Evolutionary conservation across 2,329 filamentous ascomycete species (phyloP).

Genomic region (Truncatella angustata): DNA sequence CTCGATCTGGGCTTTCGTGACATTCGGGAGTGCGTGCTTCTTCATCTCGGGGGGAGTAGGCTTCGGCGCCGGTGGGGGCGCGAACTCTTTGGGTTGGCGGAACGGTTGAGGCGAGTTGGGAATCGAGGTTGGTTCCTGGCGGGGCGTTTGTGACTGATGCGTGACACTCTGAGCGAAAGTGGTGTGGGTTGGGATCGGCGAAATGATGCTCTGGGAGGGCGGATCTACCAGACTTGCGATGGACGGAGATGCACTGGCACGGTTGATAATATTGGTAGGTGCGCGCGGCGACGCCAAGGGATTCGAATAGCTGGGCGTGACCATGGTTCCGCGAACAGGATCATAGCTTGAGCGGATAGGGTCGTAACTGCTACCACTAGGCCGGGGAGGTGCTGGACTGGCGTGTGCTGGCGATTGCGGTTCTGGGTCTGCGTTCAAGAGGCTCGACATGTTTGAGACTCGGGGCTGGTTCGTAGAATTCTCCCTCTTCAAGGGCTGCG

Average conservation of each 20-base stretch:
- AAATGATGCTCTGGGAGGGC: conserved; percentile 41
- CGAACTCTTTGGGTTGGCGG: conserved; percentile 29
- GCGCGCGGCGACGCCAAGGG: conserved; percentile 51
- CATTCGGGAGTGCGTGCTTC: conserved; percentile 29
- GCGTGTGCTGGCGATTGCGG: conserved; percentile 34
- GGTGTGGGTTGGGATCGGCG: conserved; percentile 35
- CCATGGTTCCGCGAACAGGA: conserved; percentile 61
- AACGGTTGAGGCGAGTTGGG: conserved; percentile 43
- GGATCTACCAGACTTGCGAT: conserved; percentile 89
- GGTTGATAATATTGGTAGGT: conserved; percentile 48
- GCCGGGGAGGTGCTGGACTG: conserved; percentile 48
- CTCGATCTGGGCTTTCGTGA: conserved; percentile 27
- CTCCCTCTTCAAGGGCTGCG: conserved; percentile 49
- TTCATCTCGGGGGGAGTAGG: conserved; percentile 32
- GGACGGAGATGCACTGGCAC: conserved; percentile 85
- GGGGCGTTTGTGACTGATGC: conserved; percentile 26
- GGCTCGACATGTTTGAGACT: conserved; percentile 45
- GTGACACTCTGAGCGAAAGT: conserved; percentile 31
- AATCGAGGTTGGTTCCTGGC: conserved; percentile 34
- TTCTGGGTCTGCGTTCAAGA: conserved; percentile 52
- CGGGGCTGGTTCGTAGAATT: conserved; percentile 35
- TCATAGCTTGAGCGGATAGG: conserved; percentile 79
- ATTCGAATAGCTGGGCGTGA: conserved; percentile 46
- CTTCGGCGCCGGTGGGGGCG: conserved; percentile 32
- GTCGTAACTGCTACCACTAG: conserved; percentile 83